A percentile compares a stretch with the other conserved stretches of the same genome.
These are phyloP conservation scores for Diaporthe aspalathi DNA, from an alignment of 2,329 filamentous ascomycete species.

Conservation along the genomic window DNA sequence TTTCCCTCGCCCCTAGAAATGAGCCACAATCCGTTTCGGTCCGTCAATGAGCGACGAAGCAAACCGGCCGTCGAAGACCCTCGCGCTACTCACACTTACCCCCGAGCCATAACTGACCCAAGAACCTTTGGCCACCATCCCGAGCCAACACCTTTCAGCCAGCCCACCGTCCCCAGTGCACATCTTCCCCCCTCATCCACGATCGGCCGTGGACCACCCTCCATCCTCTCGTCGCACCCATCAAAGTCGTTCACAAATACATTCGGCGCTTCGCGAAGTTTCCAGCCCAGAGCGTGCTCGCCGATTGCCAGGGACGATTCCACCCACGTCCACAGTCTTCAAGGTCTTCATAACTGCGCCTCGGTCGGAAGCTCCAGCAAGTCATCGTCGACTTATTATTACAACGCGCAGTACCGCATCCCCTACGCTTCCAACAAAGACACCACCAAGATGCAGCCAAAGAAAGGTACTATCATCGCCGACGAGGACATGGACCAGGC, in stretches of 20 bases:
- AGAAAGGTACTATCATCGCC: conserved; percentile 27
- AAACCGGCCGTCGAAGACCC: not conserved
- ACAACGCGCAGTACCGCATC: not conserved
- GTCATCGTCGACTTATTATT: too few relatives aligned
- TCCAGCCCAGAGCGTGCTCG: not conserved
- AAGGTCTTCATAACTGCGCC: not conserved
- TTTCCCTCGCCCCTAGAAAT: conserved; percentile 7
- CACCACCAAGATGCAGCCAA: conserved; percentile 30
- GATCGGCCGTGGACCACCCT: not conserved
- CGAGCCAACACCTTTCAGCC: not conserved
- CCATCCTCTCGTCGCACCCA: not conserved
- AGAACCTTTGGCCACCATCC: conserved; percentile 14
- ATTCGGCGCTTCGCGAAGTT: not conserved
- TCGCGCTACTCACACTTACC: conserved; percentile 25
- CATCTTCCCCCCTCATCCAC: not conserved
- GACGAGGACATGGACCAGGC: conserved; percentile 46
- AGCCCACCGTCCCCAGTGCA: not conserved
- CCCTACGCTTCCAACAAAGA: conserved; percentile 30
- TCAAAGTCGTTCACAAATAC: not conserved
- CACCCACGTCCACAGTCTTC: not conserved
- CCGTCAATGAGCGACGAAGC: conserved; percentile 4
- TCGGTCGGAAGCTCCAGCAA: too few relatives aligned
- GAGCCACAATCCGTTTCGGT: not conserved
- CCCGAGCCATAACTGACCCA: not conserved
- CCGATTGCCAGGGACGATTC: not conserved